A percentile compares a stretch with the other conserved stretches of the same genome.
These are phyloP conservation scores for Ilyonectria destructans DNA, from an alignment of 2,329 filamentous ascomycete genomes.

Conservation along the genomic window DNA sequence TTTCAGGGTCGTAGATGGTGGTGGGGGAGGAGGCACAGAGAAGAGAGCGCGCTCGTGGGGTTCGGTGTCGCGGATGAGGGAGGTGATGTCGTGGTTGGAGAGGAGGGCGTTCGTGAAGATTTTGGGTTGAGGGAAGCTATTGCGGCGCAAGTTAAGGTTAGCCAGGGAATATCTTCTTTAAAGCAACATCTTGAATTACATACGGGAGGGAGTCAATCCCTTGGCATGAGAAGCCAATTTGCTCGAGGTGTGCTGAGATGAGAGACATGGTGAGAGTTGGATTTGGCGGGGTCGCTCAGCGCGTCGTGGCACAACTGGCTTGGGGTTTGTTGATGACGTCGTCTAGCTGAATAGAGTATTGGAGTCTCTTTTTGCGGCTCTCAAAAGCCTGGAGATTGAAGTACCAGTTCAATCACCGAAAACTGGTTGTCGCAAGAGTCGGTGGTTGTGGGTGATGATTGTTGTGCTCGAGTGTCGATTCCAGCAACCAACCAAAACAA, in stretches of 20 bases:
- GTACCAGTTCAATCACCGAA: background rate
- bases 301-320: background rate
- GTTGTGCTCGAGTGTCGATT: background rate
- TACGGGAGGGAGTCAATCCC: slow-evolving; percentile 84
- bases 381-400: background rate
- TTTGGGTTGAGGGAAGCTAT: slow-evolving; percentile 89
- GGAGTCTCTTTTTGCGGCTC: no score
- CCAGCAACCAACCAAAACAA: slow-evolving; percentile 4
- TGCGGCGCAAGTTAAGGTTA: slow-evolving; percentile 14
- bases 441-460: background rate
- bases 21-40: slow-evolving; percentile 85
- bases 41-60: slow-evolving; percentile 95
- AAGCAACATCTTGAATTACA: slow-evolving; percentile 45
- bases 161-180: background rate
- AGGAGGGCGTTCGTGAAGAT: slow-evolving; percentile 97
- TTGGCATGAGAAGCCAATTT: slow-evolving; percentile 83
- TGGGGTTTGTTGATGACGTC: background rate
- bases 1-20: slow-evolving; percentile 53
- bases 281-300: slow-evolving; percentile 3
- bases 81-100: slow-evolving; percentile 91
- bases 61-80: slow-evolving; percentile 95
- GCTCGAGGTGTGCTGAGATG: slow-evolving; percentile 80
- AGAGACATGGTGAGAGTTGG: slow-evolving; percentile 72
- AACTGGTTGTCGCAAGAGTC: background rate
- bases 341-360: background rate